phyloP scores from a whole-genome alignment of 192 early-diverging fungal species.

The Coemansia sp. region DNA sequence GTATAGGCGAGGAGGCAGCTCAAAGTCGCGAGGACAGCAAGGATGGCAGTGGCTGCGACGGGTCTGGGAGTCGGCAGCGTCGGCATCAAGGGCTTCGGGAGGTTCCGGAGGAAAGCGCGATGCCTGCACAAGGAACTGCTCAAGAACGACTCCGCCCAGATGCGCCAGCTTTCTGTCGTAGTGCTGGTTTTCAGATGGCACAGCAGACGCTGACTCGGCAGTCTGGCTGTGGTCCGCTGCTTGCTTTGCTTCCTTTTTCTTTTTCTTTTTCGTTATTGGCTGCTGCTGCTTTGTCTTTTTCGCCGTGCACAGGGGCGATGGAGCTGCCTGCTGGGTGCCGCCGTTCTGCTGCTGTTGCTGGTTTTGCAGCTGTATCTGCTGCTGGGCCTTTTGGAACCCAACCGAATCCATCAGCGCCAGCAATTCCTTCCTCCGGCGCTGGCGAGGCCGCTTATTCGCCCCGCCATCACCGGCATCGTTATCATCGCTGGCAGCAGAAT shows the following conservation, averaged over 20 bases:
- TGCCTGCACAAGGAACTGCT: slow-evolving; percentile 45
- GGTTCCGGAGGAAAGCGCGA: slow-evolving; percentile 18
- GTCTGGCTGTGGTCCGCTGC: background rate
- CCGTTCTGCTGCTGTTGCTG: background rate
- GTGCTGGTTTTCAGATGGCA: slow-evolving; percentile 11
- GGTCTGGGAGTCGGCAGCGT: background rate
- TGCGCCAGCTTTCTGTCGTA: slow-evolving; percentile 19
- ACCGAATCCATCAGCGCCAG: slow-evolving; percentile 12
- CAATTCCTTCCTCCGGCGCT: slow-evolving; percentile 20
- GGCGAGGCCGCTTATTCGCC: background rate
- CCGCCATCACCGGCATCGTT: background rate
- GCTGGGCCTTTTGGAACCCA: slow-evolving; percentile 17
- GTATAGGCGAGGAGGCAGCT: slow-evolving; percentile 28
- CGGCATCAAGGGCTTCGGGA: background rate
- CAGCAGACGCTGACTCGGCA: background rate
- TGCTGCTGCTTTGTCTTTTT: background rate
- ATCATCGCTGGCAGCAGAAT: background rate
- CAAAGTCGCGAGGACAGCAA: slow-evolving; percentile 45
- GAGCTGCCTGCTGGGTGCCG: too few species aligned
- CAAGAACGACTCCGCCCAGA: slow-evolving; percentile 31
- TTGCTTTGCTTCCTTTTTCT: background rate
- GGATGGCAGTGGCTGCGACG: slow-evolving; percentile 1
- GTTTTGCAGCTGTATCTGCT: background rate
- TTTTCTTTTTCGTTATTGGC: background rate
- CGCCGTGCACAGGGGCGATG: too few species aligned